These are phyloP conservation scores for Corallochytrium limacisporum DNA, from an alignment of 78 protist genomes.

Conservation along the genomic window DNA sequence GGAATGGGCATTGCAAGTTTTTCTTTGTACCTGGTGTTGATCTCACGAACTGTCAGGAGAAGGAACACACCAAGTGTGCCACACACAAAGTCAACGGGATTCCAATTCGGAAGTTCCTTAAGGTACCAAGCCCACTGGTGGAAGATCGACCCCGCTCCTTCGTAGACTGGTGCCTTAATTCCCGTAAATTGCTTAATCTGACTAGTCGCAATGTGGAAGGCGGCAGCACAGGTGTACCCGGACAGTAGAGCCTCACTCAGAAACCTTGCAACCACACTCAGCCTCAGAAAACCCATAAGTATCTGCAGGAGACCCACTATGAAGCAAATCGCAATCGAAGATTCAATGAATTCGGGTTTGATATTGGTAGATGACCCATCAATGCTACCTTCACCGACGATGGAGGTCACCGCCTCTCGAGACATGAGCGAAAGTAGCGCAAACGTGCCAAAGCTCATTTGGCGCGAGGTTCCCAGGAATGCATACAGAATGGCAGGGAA, in stretches of 20 bases:
- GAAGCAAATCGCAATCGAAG: too few species aligned
- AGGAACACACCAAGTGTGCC: neutral
- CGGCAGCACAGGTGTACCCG: neutral
- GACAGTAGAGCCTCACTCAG: neutral
- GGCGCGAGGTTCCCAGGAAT: neutral
- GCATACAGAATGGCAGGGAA: neutral
- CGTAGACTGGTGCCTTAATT: neutral
- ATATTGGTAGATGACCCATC: too few species aligned
- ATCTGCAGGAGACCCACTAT: neutral
- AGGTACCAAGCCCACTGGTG: neutral
- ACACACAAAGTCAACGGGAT: neutral
- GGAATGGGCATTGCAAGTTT: neutral
- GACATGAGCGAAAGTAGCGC: conserved; percentile 23
- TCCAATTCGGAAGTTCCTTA: neutral
- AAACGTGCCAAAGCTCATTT: neutral
- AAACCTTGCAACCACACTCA: neutral
- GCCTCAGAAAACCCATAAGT: neutral
- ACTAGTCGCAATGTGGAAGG: neutral
- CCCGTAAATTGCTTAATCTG: neutral
- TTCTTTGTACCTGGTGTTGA: neutral
- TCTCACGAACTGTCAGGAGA: neutral
- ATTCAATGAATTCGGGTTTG: too few species aligned
- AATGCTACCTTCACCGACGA: too few species aligned
- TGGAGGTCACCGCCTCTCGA: too few species aligned
- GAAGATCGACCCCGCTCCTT: neutral